A percentile compares a stretch with the other conserved stretches of the same genome.
Conservation (phyloP, 768 basidiomycete species). For the Naematelia aurantialba region DNA sequence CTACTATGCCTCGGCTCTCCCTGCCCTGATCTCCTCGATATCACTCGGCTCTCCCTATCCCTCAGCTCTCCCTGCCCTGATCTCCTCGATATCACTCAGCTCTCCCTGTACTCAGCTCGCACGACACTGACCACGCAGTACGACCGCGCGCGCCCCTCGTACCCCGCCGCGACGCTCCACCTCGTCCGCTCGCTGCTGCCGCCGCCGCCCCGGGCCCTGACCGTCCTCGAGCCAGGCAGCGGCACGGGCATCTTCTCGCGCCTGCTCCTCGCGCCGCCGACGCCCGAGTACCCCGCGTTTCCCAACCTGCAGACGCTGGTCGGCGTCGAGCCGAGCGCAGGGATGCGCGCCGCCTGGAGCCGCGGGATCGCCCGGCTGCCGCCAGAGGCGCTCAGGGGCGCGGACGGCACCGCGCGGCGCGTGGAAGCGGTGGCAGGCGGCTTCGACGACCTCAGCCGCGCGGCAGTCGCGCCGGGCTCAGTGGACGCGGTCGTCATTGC, state of each 20-base stretch:
- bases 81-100: background rate
- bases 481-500: slow-evolving; percentile 35
- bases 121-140: slow-evolving; percentile 30
- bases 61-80: background rate
- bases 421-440: slow-evolving; percentile 35
- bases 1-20: background rate
- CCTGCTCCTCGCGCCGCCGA: slow-evolving; percentile 58
- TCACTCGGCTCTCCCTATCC: background rate
- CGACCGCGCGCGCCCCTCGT: slow-evolving; percentile 70
- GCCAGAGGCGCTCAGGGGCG: background rate
- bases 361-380: slow-evolving; percentile 37
- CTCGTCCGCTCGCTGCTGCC: slow-evolving; percentile 56
- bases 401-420: too few relatives aligned
- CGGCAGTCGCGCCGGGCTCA: slow-evolving; percentile 16
- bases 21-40: background rate
- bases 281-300: slow-evolving; percentile 49
- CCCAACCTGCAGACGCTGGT: slow-evolving; percentile 56
- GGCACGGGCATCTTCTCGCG: slow-evolving; percentile 89
- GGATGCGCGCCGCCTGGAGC: slow-evolving; percentile 76
- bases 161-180: slow-evolving; percentile 62
- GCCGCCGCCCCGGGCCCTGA: slow-evolving; percentile 33
- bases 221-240: slow-evolving; percentile 62
- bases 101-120: background rate
- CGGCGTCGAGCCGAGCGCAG: slow-evolving; percentile 75
- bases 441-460: slow-evolving; percentile 42